Conservation (phyloP, 2,329 filamentous ascomycete genomes). For the Curvularia sp. region DNA sequence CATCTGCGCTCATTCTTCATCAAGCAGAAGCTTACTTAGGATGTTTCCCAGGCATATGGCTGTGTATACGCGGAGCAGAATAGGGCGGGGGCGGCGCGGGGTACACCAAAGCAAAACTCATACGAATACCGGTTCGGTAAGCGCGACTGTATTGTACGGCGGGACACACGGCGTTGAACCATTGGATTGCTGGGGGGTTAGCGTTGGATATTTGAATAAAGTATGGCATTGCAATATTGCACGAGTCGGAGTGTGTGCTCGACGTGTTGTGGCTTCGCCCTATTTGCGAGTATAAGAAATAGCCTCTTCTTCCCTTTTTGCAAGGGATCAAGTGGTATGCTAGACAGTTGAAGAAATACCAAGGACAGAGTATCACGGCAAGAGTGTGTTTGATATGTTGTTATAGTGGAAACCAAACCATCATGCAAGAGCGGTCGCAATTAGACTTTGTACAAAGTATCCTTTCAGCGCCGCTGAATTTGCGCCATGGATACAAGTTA, state of each 20-base stretch:
- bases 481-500: too few species aligned
- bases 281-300: not conserved
- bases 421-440: not conserved
- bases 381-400: not conserved
- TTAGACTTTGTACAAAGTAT: not conserved
- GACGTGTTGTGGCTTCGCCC: not conserved
- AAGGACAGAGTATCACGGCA: not conserved
- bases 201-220: slow-evolving; percentile 18
- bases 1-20: slow-evolving; percentile 98
- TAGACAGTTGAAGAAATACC: not conserved
- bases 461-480: not conserved
- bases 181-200: slow-evolving; percentile 15
- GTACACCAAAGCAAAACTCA: slow-evolving; percentile 15
- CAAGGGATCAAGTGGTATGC: not conserved
- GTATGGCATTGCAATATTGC: slow-evolving; percentile 4
- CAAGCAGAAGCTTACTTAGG: slow-evolving; percentile 97
- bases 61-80: not conserved
- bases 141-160: slow-evolving; percentile 24
- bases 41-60: not conserved
- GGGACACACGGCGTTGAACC: slow-evolving; percentile 31
- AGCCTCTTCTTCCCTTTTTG: not conserved
- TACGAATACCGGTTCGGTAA: slow-evolving; percentile 15
- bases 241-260: not conserved
- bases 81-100: not conserved
- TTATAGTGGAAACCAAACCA: not conserved